A percentile compares a stretch with the other conserved stretches of the same genome.
Conservation (phyloP, 2,329 filamentous ascomycete genomes). For the Metarhizium humberi region DNA sequence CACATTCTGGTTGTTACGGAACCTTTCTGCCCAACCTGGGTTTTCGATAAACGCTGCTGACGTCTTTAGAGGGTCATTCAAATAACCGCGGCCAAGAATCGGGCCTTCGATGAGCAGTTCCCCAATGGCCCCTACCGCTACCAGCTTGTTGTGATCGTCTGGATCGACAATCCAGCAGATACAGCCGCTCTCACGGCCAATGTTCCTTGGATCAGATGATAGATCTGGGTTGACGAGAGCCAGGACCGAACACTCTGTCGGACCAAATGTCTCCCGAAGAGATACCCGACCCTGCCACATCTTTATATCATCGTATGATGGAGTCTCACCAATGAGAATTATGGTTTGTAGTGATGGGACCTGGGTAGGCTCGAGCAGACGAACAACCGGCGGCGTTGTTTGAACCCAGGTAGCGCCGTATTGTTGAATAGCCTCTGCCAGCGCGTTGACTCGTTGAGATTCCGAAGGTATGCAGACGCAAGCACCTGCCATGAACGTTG, state of each 20-base stretch:
- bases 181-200: slow-evolving; percentile 8
- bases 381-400: not conserved
- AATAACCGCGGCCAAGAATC: not conserved
- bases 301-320: not conserved
- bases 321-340: not conserved
- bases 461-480: not conserved
- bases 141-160: slow-evolving; percentile 12
- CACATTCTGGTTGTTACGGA: not conserved
- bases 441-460: not conserved
- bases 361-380: not conserved
- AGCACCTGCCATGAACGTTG: not conserved
- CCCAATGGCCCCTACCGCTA: not conserved
- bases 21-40: not conserved
- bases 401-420: not conserved
- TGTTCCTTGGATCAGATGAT: slow-evolving; percentile 15
- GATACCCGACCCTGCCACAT: slow-evolving; percentile 2
- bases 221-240: not conserved
- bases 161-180: slow-evolving; percentile 7
- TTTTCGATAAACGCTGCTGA: not conserved
- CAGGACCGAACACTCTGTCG: slow-evolving; percentile 6
- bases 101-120: not conserved
- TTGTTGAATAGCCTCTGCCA: not conserved
- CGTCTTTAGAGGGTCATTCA: not conserved
- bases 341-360: not conserved
- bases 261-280: slow-evolving; percentile 5